These are phyloP conservation scores for Coemansia sp. DNA, from an alignment of 192 early-diverging fungal genomes.

Conservation along the genomic window DNA sequence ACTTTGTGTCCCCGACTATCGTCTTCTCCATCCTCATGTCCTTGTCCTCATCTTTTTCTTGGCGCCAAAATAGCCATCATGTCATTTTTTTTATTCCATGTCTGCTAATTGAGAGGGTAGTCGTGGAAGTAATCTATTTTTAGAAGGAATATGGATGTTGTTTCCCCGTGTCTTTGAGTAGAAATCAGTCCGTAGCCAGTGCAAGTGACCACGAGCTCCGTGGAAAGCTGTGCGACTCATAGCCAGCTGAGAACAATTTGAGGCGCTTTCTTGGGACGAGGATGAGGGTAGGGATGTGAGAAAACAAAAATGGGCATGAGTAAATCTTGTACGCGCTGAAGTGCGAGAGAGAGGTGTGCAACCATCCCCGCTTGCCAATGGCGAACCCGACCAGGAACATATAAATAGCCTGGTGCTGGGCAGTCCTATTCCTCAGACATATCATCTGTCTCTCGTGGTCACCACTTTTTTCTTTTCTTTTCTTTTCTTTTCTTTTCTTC, in stretches of 20 bases:
- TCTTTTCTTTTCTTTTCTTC: neutral
- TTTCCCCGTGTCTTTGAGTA: neutral
- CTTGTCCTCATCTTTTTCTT: neutral
- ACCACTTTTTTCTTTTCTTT: too few relatives aligned
- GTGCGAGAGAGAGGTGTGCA: neutral
- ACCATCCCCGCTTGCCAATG: neutral
- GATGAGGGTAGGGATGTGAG: neutral
- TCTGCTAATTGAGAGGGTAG: too few relatives aligned
- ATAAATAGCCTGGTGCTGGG: conserved; percentile 6
- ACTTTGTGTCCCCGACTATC: neutral
- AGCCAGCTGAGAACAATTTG: neutral
- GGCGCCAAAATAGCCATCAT: neutral
- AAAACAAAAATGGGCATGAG: neutral
- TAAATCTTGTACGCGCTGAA: neutral
- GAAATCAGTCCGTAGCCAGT: conserved; percentile 6
- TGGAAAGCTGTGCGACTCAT: neutral
- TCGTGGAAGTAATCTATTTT: neutral
- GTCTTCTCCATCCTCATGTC: neutral
- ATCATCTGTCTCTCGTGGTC: neutral
- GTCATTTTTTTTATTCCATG: neutral
- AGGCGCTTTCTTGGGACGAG: neutral
- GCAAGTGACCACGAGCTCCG: neutral
- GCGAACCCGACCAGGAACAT: neutral
- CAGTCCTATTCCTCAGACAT: neutral
- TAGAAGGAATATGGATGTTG: neutral